A percentile compares a stretch with the other conserved stretches of the same genome.
phyloP scores from a whole-genome alignment of 805 yeast species.

The Metschnikowia matae region DNA sequence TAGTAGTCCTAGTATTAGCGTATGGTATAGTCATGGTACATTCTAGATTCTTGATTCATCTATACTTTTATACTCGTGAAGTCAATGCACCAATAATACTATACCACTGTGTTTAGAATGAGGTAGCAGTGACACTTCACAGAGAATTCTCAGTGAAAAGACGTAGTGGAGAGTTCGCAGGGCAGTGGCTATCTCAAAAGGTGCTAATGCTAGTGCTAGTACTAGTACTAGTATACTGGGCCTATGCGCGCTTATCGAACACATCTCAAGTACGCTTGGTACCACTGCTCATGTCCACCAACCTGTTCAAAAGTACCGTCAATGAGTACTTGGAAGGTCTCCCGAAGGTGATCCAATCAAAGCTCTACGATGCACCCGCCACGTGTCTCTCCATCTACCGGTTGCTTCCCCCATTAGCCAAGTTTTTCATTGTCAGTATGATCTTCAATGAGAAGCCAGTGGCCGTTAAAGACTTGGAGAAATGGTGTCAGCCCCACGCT shows the following conservation, averaged over 20 bases:
- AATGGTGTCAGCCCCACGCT: conserved; percentile 68
- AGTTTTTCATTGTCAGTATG: conserved; percentile 83
- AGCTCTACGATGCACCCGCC: conserved; percentile 80
- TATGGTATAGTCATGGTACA: no score
- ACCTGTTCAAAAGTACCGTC: conserved; percentile 61
- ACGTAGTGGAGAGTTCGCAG: no score
- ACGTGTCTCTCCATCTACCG: conserved; percentile 93
- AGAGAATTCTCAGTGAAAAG: no score
- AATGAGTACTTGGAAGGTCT: conserved; percentile 87
- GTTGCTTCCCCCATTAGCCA: conserved; percentile 82
- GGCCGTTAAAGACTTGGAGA: conserved; percentile 60
- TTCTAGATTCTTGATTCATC: no score
- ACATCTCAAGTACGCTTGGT: neutral
- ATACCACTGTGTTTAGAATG: no score
- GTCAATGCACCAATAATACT: no score
- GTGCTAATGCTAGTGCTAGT: neutral
- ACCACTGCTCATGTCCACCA: conserved; percentile 1
- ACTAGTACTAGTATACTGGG: neutral
- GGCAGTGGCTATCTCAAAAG: neutral
- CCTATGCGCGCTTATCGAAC: neutral
- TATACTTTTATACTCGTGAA: no score
- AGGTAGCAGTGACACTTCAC: no score
- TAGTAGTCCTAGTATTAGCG: no score
- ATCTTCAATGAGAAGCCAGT: conserved; percentile 75
- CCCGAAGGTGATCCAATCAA: conserved; percentile 79